phyloP scores from a whole-genome alignment of 805 yeast genomes.

The Komagataella phaffii region DNA sequence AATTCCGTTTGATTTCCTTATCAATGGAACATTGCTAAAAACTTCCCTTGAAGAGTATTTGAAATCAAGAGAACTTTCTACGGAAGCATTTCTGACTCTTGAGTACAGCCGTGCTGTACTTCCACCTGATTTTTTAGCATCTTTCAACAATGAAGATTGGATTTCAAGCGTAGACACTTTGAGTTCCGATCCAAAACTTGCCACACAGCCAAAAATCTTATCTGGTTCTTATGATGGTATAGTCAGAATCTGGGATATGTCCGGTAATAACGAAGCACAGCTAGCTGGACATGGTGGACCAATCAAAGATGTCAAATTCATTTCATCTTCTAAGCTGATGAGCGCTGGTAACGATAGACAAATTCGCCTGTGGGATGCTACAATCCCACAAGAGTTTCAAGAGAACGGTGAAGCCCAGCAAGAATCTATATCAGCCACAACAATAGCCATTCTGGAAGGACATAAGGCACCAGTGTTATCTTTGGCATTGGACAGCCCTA shows the following conservation, averaged over 20 bases:
- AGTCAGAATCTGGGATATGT: slow-evolving; percentile 75
- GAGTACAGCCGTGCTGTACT: slow-evolving; percentile 88
- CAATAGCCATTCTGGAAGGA: slow-evolving; percentile 78
- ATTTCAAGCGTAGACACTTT: slow-evolving; percentile 57
- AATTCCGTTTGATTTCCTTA: slow-evolving; percentile 85
- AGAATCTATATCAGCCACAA: slow-evolving; percentile 41
- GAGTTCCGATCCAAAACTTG: slow-evolving; percentile 20
- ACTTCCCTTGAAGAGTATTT: slow-evolving; percentile 72
- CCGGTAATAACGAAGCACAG: slow-evolving; percentile 72
- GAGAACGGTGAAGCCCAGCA: slow-evolving; percentile 28
- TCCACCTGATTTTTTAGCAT: slow-evolving; percentile 87
- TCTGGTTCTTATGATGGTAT: slow-evolving; percentile 94
- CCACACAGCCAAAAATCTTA: slow-evolving; percentile 41
- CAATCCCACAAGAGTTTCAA: slow-evolving; percentile 15
- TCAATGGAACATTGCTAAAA: slow-evolving; percentile 73
- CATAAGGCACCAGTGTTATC: slow-evolving; percentile 82
- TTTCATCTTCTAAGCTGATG: slow-evolving; percentile 60
- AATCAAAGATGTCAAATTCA: slow-evolving; percentile 71
- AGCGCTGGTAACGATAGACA: slow-evolving; percentile 86
- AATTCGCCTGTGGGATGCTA: slow-evolving; percentile 76
- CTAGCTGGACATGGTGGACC: slow-evolving; percentile 84
- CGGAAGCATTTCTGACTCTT: slow-evolving; percentile 64
- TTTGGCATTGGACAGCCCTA: slow-evolving; percentile 40
- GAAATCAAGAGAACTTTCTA: slow-evolving; percentile 60
- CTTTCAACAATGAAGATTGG: slow-evolving; percentile 93